Evolutionary conservation across 768 basidiomycete genomes (phyloP).

Genomic region (Ramaria sp.): DNA sequence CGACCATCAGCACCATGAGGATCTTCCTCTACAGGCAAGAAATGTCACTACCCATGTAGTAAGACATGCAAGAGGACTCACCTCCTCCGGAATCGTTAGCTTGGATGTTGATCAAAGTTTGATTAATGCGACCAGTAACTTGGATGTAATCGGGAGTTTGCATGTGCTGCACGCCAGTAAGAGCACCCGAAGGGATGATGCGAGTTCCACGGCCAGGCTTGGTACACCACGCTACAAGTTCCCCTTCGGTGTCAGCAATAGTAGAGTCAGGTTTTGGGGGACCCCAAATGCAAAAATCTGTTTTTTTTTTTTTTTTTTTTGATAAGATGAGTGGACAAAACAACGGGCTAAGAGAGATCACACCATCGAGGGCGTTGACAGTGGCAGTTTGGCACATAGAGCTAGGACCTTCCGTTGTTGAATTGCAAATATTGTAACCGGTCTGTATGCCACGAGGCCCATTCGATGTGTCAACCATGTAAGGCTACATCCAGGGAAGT

Average conservation of each 20-base stretch:
- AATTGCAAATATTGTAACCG: conserved; percentile 62
- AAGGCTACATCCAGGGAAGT: conserved; percentile 14
- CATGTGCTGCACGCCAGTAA: conserved; percentile 55
- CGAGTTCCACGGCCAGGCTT: conserved; percentile 61
- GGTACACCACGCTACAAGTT: conserved; percentile 72
- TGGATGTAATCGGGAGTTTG: conserved; percentile 48
- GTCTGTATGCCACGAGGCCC: conserved; percentile 42
- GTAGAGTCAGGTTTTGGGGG: conserved; percentile 35
- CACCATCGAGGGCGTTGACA: conserved; percentile 41
- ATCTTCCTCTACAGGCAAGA: conserved; percentile 2
- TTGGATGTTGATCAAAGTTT: conserved; percentile 42
- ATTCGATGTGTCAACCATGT: conserved; percentile 21
- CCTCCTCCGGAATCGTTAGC: conserved; percentile 54
- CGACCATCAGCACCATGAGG: conserved; percentile 27
- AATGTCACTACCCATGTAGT: background rate
- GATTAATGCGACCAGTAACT: conserved; percentile 54
- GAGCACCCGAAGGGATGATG: conserved; percentile 53
- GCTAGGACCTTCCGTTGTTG: conserved; percentile 45
- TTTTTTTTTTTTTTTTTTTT: background rate
- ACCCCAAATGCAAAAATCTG: conserved; percentile 19
- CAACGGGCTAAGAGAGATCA: background rate
- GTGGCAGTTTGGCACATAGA: conserved; percentile 65
- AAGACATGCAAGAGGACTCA: background rate
- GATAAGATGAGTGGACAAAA: background rate
- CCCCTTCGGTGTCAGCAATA: conserved; percentile 60